These are phyloP conservation scores for Takakia lepidozioides DNA, from an alignment of 225 moss, liverwort and hornwort genomes.

Conservation along the genomic window DNA sequence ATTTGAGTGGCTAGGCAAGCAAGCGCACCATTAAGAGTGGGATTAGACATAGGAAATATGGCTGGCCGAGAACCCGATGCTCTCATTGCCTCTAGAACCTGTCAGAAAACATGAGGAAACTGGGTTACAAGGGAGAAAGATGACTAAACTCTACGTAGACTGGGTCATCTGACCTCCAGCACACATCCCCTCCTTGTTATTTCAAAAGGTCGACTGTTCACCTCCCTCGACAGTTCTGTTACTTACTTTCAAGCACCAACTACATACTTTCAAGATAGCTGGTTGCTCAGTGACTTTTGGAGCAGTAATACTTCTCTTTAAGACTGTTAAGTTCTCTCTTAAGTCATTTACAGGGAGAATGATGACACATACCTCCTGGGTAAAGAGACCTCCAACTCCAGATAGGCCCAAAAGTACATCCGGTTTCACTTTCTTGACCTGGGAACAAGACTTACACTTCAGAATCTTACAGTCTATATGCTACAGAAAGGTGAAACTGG, in stretches of 20 bases:
- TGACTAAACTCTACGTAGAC: too few species aligned
- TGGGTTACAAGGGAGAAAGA: too few species aligned
- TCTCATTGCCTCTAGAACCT: conserved; percentile 94
- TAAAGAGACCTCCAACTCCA: conserved; percentile 83
- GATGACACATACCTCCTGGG: conserved; percentile 47
- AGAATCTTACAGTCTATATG: background rate
- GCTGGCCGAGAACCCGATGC: conserved; percentile 77
- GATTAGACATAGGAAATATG: conserved; percentile 89
- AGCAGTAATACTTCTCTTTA: too few species aligned
- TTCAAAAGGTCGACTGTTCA: too few species aligned
- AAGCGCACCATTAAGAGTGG: conserved; percentile 78
- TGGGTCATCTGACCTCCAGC: too few species aligned
- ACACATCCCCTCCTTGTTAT: too few species aligned
- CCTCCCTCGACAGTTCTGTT: too few species aligned
- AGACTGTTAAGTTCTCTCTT: too few species aligned
- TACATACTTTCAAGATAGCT: background rate
- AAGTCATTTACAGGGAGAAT: too few species aligned
- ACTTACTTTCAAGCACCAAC: background rate
- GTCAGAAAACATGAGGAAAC: background rate
- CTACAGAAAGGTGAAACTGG: conserved; percentile 1
- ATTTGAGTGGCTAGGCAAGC: background rate
- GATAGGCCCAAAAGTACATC: conserved; percentile 93
- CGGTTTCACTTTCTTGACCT: conserved; percentile 75
- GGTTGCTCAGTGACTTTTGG: too few species aligned
- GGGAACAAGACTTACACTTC: conserved; percentile 1